Evolutionary conservation across 208 protist species (phyloP).

Genomic region (Crithidia mellificae): DNA sequence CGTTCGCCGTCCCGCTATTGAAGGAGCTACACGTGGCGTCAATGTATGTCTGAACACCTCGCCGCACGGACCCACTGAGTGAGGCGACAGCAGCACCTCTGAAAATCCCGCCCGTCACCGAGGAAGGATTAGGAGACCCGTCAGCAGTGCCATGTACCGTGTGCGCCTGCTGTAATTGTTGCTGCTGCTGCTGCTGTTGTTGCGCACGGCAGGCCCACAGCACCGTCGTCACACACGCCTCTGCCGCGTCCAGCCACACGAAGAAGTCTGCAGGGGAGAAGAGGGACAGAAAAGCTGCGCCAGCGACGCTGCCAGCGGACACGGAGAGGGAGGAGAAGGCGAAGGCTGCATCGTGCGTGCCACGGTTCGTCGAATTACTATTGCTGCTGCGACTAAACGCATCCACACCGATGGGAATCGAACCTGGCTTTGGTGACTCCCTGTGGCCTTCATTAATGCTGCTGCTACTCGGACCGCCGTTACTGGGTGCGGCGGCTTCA

Average conservation of each 20-base stretch:
- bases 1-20: slow-evolving; percentile 1
- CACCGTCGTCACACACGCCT: slow-evolving; percentile 10
- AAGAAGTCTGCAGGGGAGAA: slow-evolving; percentile 20
- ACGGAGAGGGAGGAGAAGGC: background rate
- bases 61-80: slow-evolving; percentile 6
- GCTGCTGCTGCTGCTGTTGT: slow-evolving; percentile 14
- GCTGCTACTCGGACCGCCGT: background rate
- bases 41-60: slow-evolving; percentile 12
- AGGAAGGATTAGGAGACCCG: no score
- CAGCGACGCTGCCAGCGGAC: background rate
- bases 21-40: slow-evolving; percentile 3
- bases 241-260: slow-evolving; percentile 18
- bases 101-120: no score
- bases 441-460: no score
- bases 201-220: slow-evolving; percentile 7
- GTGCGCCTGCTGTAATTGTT: background rate
- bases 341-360: background rate
- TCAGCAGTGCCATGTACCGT: no score
- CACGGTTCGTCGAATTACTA: no score
- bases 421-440: no score
- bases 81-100: background rate
- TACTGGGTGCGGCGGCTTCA: background rate
- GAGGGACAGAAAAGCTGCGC: background rate
- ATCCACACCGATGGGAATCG: background rate
- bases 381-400: background rate